phyloP scores from a whole-genome alignment of 305 asterid species.

The Caryopteris hybrid region DNA sequence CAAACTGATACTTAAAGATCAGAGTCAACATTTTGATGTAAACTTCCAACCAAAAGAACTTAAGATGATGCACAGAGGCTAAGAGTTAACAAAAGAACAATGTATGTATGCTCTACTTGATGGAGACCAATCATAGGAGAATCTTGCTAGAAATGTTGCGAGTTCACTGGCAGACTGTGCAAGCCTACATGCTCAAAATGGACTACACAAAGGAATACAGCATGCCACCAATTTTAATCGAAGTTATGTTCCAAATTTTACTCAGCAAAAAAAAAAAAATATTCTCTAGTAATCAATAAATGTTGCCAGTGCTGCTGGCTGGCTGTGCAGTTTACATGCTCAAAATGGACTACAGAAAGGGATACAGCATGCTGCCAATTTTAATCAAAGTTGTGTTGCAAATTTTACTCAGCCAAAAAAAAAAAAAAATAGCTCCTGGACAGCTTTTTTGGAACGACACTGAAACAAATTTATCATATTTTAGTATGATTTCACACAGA shows the following conservation, averaged over 20 bases:
- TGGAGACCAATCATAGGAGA: neutral
- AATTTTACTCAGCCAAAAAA: neutral
- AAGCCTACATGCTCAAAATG: too few species aligned
- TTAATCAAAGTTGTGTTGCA: neutral
- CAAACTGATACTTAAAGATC: neutral
- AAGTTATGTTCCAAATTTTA: too few species aligned
- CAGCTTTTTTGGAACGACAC: neutral
- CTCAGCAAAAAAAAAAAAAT: too few species aligned
- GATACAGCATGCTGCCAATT: neutral
- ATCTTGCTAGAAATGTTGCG: too few species aligned
- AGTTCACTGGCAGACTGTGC: too few species aligned
- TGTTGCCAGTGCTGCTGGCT: neutral
- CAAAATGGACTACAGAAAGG: neutral
- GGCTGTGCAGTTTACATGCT: neutral
- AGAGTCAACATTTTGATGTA: neutral
- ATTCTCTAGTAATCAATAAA: neutral
- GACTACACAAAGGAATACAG: too few species aligned
- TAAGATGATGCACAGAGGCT: conserved; percentile 1
- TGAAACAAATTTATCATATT: neutral
- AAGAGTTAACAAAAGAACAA: neutral
- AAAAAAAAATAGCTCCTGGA: neutral
- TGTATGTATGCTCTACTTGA: neutral
- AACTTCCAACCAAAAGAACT: conserved; percentile 8
- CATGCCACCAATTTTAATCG: too few species aligned
- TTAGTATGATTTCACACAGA: neutral